Evolutionary conservation across 805 yeast genomes (phyloP).

Genomic region (Saturnispora bothae): DNA sequence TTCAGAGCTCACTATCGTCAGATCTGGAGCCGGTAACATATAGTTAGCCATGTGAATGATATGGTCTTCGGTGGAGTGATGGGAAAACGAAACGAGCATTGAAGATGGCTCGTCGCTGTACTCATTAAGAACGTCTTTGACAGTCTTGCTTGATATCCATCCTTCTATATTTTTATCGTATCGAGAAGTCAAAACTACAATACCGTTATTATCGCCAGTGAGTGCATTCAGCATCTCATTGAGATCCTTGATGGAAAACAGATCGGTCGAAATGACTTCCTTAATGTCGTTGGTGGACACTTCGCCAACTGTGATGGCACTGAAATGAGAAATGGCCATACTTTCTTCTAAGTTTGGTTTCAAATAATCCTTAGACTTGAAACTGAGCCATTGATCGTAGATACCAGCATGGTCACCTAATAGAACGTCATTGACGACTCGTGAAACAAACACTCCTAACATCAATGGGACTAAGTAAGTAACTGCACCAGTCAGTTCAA

Average conservation of each 20-base stretch:
- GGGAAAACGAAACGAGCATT: neutral
- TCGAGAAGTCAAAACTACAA: constrained; percentile 4
- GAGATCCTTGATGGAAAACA: neutral
- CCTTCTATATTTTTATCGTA: constrained; percentile 1
- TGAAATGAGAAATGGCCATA: constrained; percentile 7
- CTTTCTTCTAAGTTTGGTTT: constrained; percentile 28
- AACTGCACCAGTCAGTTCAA: constrained; percentile 80
- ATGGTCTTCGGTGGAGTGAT: neutral
- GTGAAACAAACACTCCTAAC: constrained; percentile 70
- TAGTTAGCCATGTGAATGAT: neutral
- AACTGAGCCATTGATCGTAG: constrained; percentile 48
- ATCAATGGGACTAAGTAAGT: constrained; percentile 77
- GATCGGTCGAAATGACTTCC: constrained; percentile 2
- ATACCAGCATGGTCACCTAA: constrained; percentile 40
- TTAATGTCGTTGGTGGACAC: neutral
- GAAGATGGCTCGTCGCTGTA: neutral
- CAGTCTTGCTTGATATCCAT: neutral
- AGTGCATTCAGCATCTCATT: neutral
- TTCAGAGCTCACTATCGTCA: neutral
- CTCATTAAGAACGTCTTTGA: neutral
- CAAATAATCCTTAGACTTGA: constrained; percentile 32
- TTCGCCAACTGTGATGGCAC: constrained; percentile 3
- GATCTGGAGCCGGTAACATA: neutral
- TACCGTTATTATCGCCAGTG: neutral
- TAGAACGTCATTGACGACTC: constrained; percentile 58